Evolutionary conservation across 2,329 filamentous ascomycete species (phyloP).

Genomic region (Madurella fahalii): DNA sequence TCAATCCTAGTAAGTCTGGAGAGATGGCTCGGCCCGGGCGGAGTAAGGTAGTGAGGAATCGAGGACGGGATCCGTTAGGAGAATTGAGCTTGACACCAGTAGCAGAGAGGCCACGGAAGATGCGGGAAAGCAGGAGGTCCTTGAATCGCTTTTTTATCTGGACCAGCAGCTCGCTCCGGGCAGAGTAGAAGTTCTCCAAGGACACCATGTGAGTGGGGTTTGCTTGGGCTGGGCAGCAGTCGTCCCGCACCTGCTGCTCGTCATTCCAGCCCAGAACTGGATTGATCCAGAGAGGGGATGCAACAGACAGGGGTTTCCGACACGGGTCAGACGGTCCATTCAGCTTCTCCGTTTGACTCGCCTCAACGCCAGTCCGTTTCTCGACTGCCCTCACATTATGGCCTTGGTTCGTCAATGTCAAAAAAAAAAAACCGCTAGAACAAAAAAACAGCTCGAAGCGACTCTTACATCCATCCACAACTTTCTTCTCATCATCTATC

Average conservation of each 20-base stretch:
- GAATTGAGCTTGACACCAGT: neutral
- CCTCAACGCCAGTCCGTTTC: no score
- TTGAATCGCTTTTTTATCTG: slow-evolving; percentile 21
- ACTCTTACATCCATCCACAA: neutral
- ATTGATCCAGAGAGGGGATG: slow-evolving; percentile 4
- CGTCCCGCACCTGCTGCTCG: slow-evolving; percentile 17
- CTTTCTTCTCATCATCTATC: neutral
- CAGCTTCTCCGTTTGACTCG: no score
- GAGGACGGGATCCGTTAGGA: neutral
- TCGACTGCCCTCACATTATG: no score
- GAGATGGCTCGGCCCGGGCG: no score
- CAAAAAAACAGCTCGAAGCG: neutral
- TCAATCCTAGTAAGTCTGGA: no score
- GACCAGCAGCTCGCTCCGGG: slow-evolving; percentile 12
- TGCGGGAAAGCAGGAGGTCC: slow-evolving; percentile 18
- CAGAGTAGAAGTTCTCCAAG: slow-evolving; percentile 19
- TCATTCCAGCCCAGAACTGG: slow-evolving; percentile 15
- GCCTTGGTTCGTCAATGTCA: no score
- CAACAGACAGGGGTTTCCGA: no score
- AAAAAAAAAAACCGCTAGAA: neutral
- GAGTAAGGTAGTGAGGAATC: no score
- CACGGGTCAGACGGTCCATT: no score
- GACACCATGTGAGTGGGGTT: slow-evolving; percentile 18
- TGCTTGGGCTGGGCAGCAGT: slow-evolving; percentile 11
- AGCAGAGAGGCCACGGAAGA: slow-evolving; percentile 9